These are phyloP conservation scores for Pichia sp. DNA, from an alignment of 1,139 yeast species.

Conservation along the genomic window DNA sequence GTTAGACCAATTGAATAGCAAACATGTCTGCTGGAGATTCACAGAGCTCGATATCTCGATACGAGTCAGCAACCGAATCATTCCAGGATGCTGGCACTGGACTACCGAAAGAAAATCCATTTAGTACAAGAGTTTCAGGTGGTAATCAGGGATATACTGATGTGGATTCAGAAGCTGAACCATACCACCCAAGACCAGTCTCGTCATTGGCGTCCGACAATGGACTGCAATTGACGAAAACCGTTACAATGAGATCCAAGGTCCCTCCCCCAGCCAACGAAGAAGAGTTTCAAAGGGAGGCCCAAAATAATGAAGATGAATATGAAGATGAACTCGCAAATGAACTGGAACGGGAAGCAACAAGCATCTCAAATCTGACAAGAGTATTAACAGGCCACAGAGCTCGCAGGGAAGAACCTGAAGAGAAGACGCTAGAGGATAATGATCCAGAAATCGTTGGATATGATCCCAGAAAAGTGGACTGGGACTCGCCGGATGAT, in stretches of 20 bases:
- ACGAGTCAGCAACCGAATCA: conserved; percentile 17
- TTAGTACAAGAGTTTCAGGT: not conserved
- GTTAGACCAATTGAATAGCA: not conserved
- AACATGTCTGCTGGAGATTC: conserved; percentile 14
- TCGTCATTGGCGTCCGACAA: not conserved
- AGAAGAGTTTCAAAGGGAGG: conserved; percentile 1
- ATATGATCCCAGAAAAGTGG: conserved; percentile 41
- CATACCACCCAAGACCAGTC: not conserved
- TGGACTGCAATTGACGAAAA: conserved; percentile 2
- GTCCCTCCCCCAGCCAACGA: conserved; percentile 1
- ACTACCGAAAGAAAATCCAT: not conserved
- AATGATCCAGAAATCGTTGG: conserved; percentile 25
- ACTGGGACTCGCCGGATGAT: conserved; percentile 61
- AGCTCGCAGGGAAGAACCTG: not conserved
- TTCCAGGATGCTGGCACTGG: conserved; percentile 6
- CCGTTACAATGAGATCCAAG: conserved; percentile 8
- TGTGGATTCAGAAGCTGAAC: conserved; percentile 1
- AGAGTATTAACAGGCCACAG: conserved; percentile 16
- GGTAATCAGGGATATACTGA: not conserved
- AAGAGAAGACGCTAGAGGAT: conserved; percentile 10
- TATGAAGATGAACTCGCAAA: conserved; percentile 25
- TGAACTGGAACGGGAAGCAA: conserved; percentile 23
- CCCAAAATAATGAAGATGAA: conserved; percentile 14
- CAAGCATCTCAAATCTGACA: conserved; percentile 20
- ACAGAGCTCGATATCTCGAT: conserved; percentile 10